Conservation (phyloP, 805 yeast genomes). For the Candida schatavii region DNA sequence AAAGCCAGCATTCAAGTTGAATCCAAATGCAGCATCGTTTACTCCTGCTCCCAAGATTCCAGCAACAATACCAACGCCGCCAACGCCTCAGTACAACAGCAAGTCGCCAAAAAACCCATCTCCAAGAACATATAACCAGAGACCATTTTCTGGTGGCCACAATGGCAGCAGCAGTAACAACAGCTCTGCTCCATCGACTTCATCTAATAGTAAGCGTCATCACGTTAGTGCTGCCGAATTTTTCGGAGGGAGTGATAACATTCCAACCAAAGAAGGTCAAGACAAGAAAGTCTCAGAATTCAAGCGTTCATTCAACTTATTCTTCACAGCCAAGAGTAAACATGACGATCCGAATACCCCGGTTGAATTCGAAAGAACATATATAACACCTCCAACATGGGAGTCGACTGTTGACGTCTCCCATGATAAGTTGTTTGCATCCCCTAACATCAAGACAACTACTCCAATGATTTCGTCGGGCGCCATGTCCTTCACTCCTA, state of each 20-base stretch:
- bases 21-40: conserved; percentile 66
- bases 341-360: conserved; percentile 20
- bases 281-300: conserved; percentile 35
- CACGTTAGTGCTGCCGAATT: conserved; percentile 41
- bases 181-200: conserved; percentile 3
- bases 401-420: conserved; percentile 54
- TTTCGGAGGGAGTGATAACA: conserved; percentile 37
- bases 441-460: conserved; percentile 17
- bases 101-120: conserved; percentile 28
- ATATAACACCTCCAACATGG: conserved; percentile 79
- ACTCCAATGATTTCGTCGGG: conserved; percentile 11
- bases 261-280: conserved; percentile 39
- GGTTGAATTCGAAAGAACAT: conserved; percentile 56
- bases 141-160: conserved; percentile 28
- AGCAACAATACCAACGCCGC: conserved; percentile 26
- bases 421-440: conserved; percentile 51
- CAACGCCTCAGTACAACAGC: conserved; percentile 18
- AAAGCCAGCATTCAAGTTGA: conserved; percentile 65
- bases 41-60: conserved; percentile 44
- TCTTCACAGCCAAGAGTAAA: conserved; percentile 42
- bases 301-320: conserved; percentile 48
- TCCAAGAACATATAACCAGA: conserved; percentile 30
- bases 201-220: conserved; percentile 23
- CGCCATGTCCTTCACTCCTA: conserved; percentile 26
- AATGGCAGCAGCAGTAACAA: conserved; percentile 5